Base-by-base conservation (phyloP, 75 land plant species). In the Isoetes taiwanensis region DNA sequence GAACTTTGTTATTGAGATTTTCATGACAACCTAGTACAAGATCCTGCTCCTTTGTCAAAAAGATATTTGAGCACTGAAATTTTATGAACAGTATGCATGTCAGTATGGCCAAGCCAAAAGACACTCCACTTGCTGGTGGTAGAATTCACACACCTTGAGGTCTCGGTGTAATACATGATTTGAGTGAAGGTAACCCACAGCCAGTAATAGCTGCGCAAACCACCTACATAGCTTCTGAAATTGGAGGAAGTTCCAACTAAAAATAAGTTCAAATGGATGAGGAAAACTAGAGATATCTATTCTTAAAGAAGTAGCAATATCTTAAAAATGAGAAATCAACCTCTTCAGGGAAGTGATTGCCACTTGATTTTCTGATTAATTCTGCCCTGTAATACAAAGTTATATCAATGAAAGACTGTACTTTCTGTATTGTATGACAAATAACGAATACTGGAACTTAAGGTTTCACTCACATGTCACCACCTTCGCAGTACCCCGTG, bases 401-500 rank as follows among this genome's bases (percentile, higher is more conserved):
- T 12, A 2, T n/a, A n/a, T n/a, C n/a, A 46, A n/a, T 19, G 4
- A 46, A 6, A 19, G 16, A 46, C 16, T 4, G 4, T n/a, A 46
- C 4, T 46, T 16, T 8, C 6, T 5, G 5, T 5, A 6, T 46
- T 4, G 5, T 19, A 19, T 19, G 50, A 46, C 8, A 19, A 6
- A 23, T 46, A 46, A 8, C 16, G n/a, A n/a, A 6, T 4, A 19
- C 50, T 46, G 4, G 5, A 5, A 23, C 14, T 25, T n/a, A 19
- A 16, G 20, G 34, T 32, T 17, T 30, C 11, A 67, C 86, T 80
- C 75, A 86, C 93, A 86, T 86, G 72, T 77, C 77, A 65, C 87
- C 93, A 23, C 87, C 93, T 72, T 83, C 87, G 59, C 83, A 82
- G 55, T 77, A 80, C 39, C 63, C 52, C 29, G 84, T 83, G 38